These are phyloP conservation scores for Skeletonema menzelii DNA, from an alignment of 108 stramenopile genomes.

Conservation along the genomic window DNA sequence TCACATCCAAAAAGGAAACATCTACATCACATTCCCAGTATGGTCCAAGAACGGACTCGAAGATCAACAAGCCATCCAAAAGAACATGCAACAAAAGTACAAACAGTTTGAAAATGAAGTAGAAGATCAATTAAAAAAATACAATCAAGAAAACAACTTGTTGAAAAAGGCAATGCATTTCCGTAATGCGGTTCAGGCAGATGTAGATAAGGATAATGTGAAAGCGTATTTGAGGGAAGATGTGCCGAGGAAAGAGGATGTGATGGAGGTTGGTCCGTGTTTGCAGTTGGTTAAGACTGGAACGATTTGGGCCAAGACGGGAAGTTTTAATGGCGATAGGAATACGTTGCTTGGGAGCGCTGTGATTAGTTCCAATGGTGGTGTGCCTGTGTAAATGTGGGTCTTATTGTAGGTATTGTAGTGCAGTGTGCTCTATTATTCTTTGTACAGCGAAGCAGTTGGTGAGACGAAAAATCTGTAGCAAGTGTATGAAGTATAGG, in stretches of 20 bases:
- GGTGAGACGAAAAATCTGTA: neutral
- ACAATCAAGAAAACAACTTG: constrained; percentile 1
- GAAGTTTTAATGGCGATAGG: neutral
- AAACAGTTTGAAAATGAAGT: neutral
- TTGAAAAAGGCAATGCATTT: constrained; percentile 20
- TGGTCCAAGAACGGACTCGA: neutral
- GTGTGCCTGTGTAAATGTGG: neutral
- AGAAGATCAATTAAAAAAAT: neutral
- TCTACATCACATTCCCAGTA: neutral
- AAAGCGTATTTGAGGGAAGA: neutral
- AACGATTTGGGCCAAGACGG: constrained; percentile 7
- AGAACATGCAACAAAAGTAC: neutral
- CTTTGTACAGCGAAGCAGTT: neutral
- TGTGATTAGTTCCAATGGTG: neutral
- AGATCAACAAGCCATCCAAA: neutral
- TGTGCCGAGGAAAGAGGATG: constrained; percentile 2
- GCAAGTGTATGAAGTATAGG: no score
- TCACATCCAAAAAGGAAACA: neutral
- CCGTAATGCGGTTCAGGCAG: constrained; percentile 10
- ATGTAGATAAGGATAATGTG: neutral
- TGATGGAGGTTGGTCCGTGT: constrained; percentile 2
- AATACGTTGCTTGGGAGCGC: constrained; percentile 3
- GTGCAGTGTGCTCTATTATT: neutral
- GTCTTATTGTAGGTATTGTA: neutral
- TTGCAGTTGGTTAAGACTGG: constrained; percentile 1